Percentiles rank a stretch among this genome's conserved stretches.
Evolutionary conservation across 345 rosid genomes (phyloP).

Genomic region (Eutrema yunnanense): DNA sequence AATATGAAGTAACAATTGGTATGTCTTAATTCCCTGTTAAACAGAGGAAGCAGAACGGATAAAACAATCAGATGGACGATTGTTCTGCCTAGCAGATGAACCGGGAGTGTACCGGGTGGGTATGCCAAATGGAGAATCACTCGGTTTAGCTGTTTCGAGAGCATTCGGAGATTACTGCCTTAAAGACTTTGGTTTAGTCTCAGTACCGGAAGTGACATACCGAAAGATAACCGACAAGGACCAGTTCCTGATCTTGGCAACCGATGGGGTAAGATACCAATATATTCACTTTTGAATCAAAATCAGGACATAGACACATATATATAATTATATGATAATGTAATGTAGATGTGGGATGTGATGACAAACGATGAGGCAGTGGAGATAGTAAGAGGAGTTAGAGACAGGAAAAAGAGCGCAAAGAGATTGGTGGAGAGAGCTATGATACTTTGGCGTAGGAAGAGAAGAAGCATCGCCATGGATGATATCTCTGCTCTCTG

Average conservation of each 20-base stretch:
- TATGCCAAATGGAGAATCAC: conserved; percentile 55
- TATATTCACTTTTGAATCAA: neutral
- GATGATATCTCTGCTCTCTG: conserved; percentile 88
- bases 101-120: conserved; percentile 77
- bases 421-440: conserved; percentile 70
- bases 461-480: conserved; percentile 58
- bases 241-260: conserved; percentile 70
- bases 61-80: conserved; percentile 52
- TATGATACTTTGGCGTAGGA: conserved; percentile 59
- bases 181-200: conserved; percentile 79
- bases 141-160: conserved; percentile 77
- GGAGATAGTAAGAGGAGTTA: conserved; percentile 49
- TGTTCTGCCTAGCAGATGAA: conserved; percentile 65
- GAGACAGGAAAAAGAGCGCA: conserved; percentile 54
- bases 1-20: neutral
- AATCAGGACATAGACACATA: neutral
- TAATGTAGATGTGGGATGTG: conserved; percentile 76
- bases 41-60: conserved; percentile 88
- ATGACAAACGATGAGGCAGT: conserved; percentile 78
- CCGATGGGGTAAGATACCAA: conserved; percentile 59
- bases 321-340: neutral
- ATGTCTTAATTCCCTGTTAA: conserved; percentile 7
- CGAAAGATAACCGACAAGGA: conserved; percentile 52
- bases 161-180: conserved; percentile 83
- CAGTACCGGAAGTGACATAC: conserved; percentile 62